Conservation (phyloP, 768 basidiomycete genomes). For the Agrocybe pediades region DNA sequence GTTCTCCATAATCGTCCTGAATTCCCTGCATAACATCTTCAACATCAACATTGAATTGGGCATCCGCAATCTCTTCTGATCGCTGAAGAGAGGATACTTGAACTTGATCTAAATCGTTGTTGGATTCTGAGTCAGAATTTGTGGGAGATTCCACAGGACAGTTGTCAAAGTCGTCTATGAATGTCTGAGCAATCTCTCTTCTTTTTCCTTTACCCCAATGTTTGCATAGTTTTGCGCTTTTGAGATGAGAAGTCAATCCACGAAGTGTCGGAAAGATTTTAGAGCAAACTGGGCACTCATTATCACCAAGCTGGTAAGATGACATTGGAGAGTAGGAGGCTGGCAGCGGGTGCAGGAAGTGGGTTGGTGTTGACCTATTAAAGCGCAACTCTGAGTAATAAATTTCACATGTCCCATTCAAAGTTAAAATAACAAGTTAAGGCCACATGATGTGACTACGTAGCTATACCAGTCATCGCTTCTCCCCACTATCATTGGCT, state of each 20-base stretch:
- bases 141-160: not conserved
- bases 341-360: too few species aligned
- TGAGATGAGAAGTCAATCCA: not conserved
- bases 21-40: not conserved
- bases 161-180: not conserved
- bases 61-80: not conserved
- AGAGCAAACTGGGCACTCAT: not conserved
- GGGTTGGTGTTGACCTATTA: too few species aligned
- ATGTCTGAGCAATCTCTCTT: not conserved
- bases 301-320: too few species aligned
- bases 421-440: too few species aligned
- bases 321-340: too few species aligned
- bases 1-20: not conserved
- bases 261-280: not conserved
- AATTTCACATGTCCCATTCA: too few species aligned
- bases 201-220: not conserved
- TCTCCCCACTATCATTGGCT: too few species aligned
- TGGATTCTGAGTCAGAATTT: not conserved
- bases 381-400: too few species aligned
- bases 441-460: too few species aligned
- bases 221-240: not conserved
- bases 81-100: not conserved
- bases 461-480: too few species aligned
- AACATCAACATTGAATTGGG: not conserved
- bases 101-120: not conserved